Evolutionary conservation across 2,329 filamentous ascomycete genomes (phyloP).

Genomic region (Cytospora paraplurivora): DNA sequence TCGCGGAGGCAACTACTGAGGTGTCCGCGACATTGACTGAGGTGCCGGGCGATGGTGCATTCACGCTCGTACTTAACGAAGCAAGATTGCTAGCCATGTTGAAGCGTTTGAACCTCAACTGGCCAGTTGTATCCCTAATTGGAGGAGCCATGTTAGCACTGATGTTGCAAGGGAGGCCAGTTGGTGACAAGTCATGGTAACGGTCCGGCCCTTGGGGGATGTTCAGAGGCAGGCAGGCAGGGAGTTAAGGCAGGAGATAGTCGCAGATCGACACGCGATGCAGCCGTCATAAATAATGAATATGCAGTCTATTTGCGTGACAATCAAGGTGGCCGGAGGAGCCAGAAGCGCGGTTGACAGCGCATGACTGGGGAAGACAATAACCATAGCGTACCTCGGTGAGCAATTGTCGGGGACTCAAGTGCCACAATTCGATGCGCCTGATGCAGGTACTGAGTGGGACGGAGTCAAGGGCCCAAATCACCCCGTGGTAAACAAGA

Average conservation of each 20-base stretch:
- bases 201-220: neutral
- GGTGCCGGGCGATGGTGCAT: neutral
- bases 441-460: slow-evolving; percentile 22
- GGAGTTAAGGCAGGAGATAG: neutral
- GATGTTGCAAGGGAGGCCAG: slow-evolving; percentile 6
- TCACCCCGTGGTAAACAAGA: slow-evolving; percentile 21
- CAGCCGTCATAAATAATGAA: neutral
- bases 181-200: slow-evolving; percentile 18
- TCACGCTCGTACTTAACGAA: slow-evolving; percentile 26
- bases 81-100: slow-evolving; percentile 28
- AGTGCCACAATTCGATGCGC: slow-evolving; percentile 17
- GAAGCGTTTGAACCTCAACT: slow-evolving; percentile 13
- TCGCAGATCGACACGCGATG: slow-evolving; percentile 17
- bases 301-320: slow-evolving; percentile 11
- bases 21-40: slow-evolving; percentile 15
- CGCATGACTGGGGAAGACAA: slow-evolving; percentile 10
- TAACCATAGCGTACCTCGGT: slow-evolving; percentile 22
- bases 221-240: neutral
- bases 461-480: slow-evolving; percentile 16
- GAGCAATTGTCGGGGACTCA: slow-evolving; percentile 14
- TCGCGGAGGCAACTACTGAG: slow-evolving; percentile 21
- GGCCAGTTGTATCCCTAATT: slow-evolving; percentile 22
- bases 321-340: slow-evolving; percentile 8
- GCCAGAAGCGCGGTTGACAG: slow-evolving; percentile 21
- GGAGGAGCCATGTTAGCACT: slow-evolving; percentile 28